A percentile compares a stretch with the other conserved stretches of the same genome.
Evolutionary conservation across 495 filamentous ascomycete species (phyloP).

Genomic region (Cladorrhinum samala): DNA sequence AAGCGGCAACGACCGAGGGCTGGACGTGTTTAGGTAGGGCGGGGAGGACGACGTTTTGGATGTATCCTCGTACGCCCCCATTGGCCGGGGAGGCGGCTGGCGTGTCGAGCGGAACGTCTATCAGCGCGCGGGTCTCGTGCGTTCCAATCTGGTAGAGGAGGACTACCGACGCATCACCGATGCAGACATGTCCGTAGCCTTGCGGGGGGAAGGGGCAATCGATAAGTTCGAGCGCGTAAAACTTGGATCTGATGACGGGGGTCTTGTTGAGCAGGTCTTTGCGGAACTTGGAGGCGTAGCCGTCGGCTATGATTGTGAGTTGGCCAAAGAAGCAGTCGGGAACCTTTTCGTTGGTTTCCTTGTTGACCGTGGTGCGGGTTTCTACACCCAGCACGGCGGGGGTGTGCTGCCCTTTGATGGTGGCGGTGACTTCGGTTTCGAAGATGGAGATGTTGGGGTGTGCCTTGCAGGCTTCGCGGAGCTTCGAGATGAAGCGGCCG

Average conservation of each 20-base stretch:
- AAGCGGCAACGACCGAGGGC: conserved; percentile 66
- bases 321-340: conserved; percentile 71
- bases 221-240: conserved; percentile 87
- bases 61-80: conserved; percentile 78
- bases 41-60: conserved; percentile 70
- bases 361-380: conserved; percentile 49
- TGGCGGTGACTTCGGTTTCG: conserved; percentile 61
- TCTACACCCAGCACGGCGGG: conserved; percentile 70
- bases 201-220: conserved; percentile 71
- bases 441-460: conserved; percentile 68
- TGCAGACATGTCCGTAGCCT: conserved; percentile 78
- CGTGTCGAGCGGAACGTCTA: conserved; percentile 80
- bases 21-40: conserved; percentile 64
- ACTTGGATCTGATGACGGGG: conserved; percentile 71
- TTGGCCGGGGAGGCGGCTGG: conserved; percentile 61
- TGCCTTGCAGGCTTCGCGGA: conserved; percentile 58
- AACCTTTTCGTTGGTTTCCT: conserved; percentile 50
- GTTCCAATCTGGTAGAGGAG: conserved; percentile 97
- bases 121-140: conserved; percentile 82
- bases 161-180: conserved; percentile 72
- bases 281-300: conserved; percentile 89
- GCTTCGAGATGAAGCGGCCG: conserved; percentile 71
- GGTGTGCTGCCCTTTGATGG: conserved; percentile 53
- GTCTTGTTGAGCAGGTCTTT: conserved; percentile 65
- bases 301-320: conserved; percentile 86